Evolutionary conservation across 2,329 filamentous ascomycete genomes (phyloP).

Genomic region (Beauveria sp.): DNA sequence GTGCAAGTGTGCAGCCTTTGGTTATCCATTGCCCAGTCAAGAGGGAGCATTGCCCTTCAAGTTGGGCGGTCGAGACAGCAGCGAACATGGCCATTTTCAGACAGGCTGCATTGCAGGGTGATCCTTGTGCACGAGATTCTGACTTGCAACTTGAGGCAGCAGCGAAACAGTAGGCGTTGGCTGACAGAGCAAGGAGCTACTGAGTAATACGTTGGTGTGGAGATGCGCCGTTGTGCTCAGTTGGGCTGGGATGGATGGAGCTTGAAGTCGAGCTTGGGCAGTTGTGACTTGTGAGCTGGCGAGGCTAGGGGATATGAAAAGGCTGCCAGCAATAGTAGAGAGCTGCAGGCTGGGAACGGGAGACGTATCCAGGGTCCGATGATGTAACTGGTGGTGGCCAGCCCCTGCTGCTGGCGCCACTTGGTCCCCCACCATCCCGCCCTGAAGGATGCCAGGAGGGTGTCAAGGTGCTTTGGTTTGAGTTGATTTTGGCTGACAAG

Average conservation of each 20-base stretch:
- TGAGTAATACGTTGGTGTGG: not conserved
- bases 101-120: not conserved
- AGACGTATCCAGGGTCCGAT: slow-evolving; percentile 6
- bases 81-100: not conserved
- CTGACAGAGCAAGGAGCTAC: not conserved
- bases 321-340: not conserved
- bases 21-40: not conserved
- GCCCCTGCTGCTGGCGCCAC: not conserved
- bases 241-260: slow-evolving; percentile 1
- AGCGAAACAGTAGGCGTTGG: not conserved
- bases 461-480: not conserved
- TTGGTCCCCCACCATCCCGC: not conserved
- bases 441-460: not conserved
- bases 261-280: not conserved
- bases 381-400: not conserved
- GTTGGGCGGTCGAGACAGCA: not conserved
- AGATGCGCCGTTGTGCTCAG: not conserved
- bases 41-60: not conserved
- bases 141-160: not conserved
- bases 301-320: not conserved
- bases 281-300: not conserved
- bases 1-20: not conserved
- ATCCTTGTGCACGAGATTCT: not conserved
- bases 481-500: not conserved
- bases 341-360: not conserved